A percentile compares a stretch with the other conserved stretches of the same genome.
These are phyloP conservation scores for Schwanniomyces yamadae DNA, from an alignment of 805 yeast genomes.

Conservation along the genomic window DNA sequence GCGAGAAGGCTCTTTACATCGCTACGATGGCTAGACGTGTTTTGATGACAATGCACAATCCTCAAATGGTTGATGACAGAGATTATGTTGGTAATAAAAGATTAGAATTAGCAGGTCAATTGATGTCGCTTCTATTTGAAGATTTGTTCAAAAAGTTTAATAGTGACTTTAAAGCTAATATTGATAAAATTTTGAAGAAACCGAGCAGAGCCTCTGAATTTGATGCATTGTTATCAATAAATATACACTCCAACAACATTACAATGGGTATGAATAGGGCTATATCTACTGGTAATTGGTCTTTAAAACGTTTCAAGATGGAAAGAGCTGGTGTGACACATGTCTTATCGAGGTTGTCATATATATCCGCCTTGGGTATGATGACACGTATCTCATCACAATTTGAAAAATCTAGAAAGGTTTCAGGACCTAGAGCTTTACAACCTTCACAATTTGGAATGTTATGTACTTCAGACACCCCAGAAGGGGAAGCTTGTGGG, in stretches of 20 bases:
- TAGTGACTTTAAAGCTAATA: slow-evolving; percentile 88
- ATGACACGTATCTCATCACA: slow-evolving; percentile 99
- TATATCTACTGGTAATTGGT: slow-evolving; percentile 98
- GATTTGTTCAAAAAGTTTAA: slow-evolving; percentile 97
- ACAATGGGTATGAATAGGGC: slow-evolving; percentile 95
- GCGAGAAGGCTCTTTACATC: slow-evolving; percentile 90
- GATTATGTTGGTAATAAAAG: slow-evolving; percentile 98
- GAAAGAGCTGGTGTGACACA: slow-evolving; percentile 99
- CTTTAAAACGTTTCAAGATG: slow-evolving; percentile 97
- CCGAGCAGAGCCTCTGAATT: slow-evolving; percentile 94
- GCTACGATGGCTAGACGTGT: slow-evolving; percentile 97
- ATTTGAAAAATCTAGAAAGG: slow-evolving; percentile 96
- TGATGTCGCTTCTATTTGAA: slow-evolving; percentile 91
- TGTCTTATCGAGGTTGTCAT: slow-evolving; percentile 85
- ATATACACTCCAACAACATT: slow-evolving; percentile 88
- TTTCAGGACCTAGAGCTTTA: slow-evolving; percentile 96
- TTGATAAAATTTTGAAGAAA: slow-evolving; percentile 89
- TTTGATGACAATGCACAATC: slow-evolving; percentile 90
- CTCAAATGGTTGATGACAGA: slow-evolving; percentile 95
- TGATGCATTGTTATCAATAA: slow-evolving; percentile 86
- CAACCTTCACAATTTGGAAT: slow-evolving; percentile 99
- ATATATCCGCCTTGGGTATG: slow-evolving; percentile 96
- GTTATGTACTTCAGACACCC: slow-evolving; percentile 98
- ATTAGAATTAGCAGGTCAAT: slow-evolving; percentile 94
- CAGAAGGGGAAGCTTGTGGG: slow-evolving; percentile 99